Evolutionary conservation across 2,329 filamentous ascomycete genomes (phyloP).

Genomic region (Aspergillus sp.): DNA sequence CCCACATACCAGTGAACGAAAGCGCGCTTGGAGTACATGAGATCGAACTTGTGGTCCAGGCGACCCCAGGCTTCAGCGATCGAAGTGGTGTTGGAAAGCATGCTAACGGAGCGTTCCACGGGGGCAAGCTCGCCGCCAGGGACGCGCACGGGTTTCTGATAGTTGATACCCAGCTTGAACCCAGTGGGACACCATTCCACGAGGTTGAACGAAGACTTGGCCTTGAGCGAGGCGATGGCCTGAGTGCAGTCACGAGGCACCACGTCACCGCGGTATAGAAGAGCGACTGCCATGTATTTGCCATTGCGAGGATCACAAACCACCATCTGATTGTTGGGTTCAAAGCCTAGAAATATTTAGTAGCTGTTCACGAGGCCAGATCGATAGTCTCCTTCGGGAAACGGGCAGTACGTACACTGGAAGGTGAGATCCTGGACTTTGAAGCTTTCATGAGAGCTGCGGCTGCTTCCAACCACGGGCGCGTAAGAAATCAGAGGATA

Average conservation of each 20-base stretch:
- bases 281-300: conserved; percentile 68
- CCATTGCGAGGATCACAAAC: conserved; percentile 66
- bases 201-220: conserved; percentile 64
- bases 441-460: conserved; percentile 84
- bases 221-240: conserved; percentile 62
- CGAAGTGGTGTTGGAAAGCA: conserved; percentile 67
- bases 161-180: conserved; percentile 69
- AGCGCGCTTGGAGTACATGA: conserved; percentile 69
- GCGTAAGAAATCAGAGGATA: conserved; percentile 67
- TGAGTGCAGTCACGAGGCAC: conserved; percentile 61
- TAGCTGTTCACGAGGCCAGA: conserved; percentile 8
- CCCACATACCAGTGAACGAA: conserved; percentile 78
- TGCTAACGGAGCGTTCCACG: conserved; percentile 57
- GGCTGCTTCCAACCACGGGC: conserved; percentile 64
- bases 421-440: conserved; percentile 73
- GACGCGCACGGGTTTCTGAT: conserved; percentile 57
- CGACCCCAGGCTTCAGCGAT: conserved; percentile 66
- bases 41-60: conserved; percentile 67
- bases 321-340: conserved; percentile 70
- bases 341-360: conserved; percentile 51
- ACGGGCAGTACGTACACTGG: conserved; percentile 51
- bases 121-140: conserved; percentile 55
- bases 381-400: not conserved
- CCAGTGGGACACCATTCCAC: conserved; percentile 70
- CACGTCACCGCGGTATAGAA: conserved; percentile 66